Percentiles rank a stretch among this genome's conserved stretches.
These are phyloP conservation scores for Centaurea solstitialis DNA, from an alignment of 129 eudicot species.

Conservation along the genomic window DNA sequence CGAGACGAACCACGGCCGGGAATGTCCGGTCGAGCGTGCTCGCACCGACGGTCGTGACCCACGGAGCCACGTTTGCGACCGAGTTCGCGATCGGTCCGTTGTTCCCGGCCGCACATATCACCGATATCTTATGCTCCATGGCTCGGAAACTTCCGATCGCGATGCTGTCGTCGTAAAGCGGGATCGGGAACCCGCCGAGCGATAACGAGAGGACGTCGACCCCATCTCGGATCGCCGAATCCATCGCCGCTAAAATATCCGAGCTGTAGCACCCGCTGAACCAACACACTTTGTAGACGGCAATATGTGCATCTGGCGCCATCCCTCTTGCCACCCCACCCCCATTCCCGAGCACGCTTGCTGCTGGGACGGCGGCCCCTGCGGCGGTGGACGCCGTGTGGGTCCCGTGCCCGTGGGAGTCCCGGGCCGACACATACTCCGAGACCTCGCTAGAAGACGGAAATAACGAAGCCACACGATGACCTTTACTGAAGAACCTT, in stretches of 20 bases:
- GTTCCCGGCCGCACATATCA: conserved; percentile 92
- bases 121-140: conserved; percentile 89
- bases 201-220: conserved; percentile 84
- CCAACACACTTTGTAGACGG: conserved; percentile 96
- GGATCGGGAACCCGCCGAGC: conserved; percentile 88
- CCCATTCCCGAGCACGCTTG: conserved; percentile 76
- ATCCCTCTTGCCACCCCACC: conserved; percentile 92
- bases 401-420: conserved; percentile 94
- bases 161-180: conserved; percentile 86
- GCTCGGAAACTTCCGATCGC: conserved; percentile 97
- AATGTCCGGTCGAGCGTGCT: conserved; percentile 88
- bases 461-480: conserved; percentile 59
- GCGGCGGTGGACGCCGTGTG: conserved; percentile 96
- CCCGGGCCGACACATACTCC: conserved; percentile 83
- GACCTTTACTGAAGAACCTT: conserved; percentile 79
- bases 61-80: conserved; percentile 93
- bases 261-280: conserved; percentile 92
- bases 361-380: conserved; percentile 67
- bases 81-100: conserved; percentile 79
- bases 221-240: conserved; percentile 80
- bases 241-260: conserved; percentile 94
- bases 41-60: conserved; percentile 95
- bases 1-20: conserved; percentile 65
- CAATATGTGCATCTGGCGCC: conserved; percentile 92
- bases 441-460: conserved; percentile 32